Base-by-base conservation (phyloP, 208 protist genomes). In the Wallacemonas sp. region DNA sequence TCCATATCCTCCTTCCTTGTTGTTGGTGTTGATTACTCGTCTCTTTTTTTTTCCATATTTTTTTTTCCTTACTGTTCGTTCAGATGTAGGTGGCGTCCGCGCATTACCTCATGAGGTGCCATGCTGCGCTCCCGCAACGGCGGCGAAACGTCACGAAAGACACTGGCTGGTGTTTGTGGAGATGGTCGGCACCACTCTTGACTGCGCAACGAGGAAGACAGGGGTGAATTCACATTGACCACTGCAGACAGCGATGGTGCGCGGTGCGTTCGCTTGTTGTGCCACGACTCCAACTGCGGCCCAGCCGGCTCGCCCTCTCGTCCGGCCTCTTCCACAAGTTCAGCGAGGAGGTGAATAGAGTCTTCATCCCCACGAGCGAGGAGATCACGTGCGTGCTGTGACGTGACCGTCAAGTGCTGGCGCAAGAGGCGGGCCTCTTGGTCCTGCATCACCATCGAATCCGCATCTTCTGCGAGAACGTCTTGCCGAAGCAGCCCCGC, bases 121-220 rank as follows among this genome's bases (percentile, higher is more conserved):
- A 87, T 66, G 64, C 77, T 84, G 19, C 81, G 66, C 41, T 87
- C 81, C 33, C 77, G 72, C 61, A 81, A 3, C 11, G 81, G 81
- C 39, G 77, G 81, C 17, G 77, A 87, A 21, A 72, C 60, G 28
- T 76, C 80, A 4, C 72, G 66, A 30, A 62, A 34, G 27, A 44
- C 36, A 21, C 36, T 46, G 11, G 15, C 26, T 15, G 51, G 28
- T 12, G 41, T 36, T 17, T 14, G 8, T 17, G 51, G 51, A 14
- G 51, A 17, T 3, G 30, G n/a, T 26, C 51, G 51, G 44, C 68
- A 33, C 42, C 38, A 42, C 60, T 47, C 34, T 27, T 39, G 26
- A 30, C 12, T 17, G 9, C 6, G 36, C 6, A 41, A 36, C 22
- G 44, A 33, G 36, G 27, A 33, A 19, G 27, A 28, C 15, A 34